Percentiles rank a stretch among this genome's conserved stretches.
phyloP scores from a whole-genome alignment of 805 yeast genomes.

The Ogataea philodendri region DNA sequence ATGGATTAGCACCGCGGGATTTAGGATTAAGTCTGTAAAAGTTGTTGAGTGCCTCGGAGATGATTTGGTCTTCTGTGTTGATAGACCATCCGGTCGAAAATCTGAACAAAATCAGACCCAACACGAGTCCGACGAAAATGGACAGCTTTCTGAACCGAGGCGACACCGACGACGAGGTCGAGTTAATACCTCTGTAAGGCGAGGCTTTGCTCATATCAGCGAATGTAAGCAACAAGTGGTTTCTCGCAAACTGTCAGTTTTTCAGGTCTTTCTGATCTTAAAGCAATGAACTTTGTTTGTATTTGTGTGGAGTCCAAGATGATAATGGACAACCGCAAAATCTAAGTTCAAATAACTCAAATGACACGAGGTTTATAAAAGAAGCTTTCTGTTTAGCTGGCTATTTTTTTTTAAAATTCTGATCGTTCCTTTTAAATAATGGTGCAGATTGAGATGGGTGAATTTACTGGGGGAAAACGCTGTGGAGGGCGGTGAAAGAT shows the following conservation, averaged over 20 bases:
- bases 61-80: conserved; percentile 27
- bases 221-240: too few species aligned
- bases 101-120: conserved; percentile 30
- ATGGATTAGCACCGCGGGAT: conserved; percentile 35
- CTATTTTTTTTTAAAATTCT: conserved; percentile 12
- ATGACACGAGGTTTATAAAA: conserved; percentile 1
- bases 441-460: not conserved
- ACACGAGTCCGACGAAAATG: conserved; percentile 26
- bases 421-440: conserved; percentile 5
- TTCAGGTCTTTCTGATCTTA: too few species aligned
- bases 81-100: conserved; percentile 27
- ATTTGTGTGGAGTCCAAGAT: too few species aligned
- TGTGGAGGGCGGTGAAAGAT: too few species aligned
- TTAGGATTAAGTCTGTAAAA: conserved; percentile 34
- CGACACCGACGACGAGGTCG: conserved; percentile 14
- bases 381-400: conserved; percentile 16
- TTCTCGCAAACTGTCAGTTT: not conserved
- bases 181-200: conserved; percentile 27
- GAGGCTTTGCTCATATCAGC: conserved; percentile 22
- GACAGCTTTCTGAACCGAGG: conserved; percentile 28
- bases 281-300: too few species aligned
- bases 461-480: not conserved
- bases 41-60: conserved; percentile 30
- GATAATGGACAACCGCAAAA: not conserved
- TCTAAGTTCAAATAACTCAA: not conserved